Percentiles rank a stretch among this genome's conserved stretches.
phyloP scores from a whole-genome alignment of 148 eudicot genomes.

The Dysphania ambrosioides region DNA sequence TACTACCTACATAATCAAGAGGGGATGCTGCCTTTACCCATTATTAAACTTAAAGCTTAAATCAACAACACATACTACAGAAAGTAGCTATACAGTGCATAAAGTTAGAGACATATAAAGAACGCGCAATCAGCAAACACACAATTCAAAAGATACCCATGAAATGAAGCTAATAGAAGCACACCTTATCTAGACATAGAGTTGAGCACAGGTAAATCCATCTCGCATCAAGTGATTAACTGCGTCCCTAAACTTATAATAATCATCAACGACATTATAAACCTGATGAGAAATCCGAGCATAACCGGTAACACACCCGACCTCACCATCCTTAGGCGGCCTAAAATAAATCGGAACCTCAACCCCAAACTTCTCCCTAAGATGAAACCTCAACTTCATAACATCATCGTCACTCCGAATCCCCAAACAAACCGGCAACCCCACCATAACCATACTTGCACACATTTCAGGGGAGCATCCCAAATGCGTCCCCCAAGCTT shows the following conservation, averaged over 20 bases:
- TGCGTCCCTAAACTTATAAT: conserved; percentile 74
- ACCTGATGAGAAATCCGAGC: conserved; percentile 94
- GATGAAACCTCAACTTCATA: conserved; percentile 57
- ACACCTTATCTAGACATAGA: conserved; percentile 49
- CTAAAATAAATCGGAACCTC: conserved; percentile 84
- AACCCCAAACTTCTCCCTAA: conserved; percentile 64
- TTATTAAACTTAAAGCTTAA: no score
- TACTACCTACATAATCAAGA: not conserved
- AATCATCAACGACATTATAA: conserved; percentile 66
- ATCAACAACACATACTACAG: not conserved
- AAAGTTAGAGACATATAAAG: not conserved
- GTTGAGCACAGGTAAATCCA: conserved; percentile 55
- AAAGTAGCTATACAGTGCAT: not conserved
- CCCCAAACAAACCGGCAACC: conserved; percentile 64
- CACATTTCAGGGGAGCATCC: conserved; percentile 83
- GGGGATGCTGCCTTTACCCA: not conserved
- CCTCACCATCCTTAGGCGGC: conserved; percentile 58
- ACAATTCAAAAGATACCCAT: not conserved
- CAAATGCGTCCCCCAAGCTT: conserved; percentile 74
- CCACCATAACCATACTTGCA: conserved; percentile 85
- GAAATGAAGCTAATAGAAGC: not conserved
- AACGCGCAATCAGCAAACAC: no score
- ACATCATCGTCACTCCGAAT: conserved; percentile 57
- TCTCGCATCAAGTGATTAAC: conserved; percentile 58
- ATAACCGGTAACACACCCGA: conserved; percentile 65